Percentiles rank a stretch among this genome's conserved stretches.
Evolutionary conservation across 2,329 filamentous ascomycete genomes (phyloP).

Genomic region (Fusarium paranaense): DNA sequence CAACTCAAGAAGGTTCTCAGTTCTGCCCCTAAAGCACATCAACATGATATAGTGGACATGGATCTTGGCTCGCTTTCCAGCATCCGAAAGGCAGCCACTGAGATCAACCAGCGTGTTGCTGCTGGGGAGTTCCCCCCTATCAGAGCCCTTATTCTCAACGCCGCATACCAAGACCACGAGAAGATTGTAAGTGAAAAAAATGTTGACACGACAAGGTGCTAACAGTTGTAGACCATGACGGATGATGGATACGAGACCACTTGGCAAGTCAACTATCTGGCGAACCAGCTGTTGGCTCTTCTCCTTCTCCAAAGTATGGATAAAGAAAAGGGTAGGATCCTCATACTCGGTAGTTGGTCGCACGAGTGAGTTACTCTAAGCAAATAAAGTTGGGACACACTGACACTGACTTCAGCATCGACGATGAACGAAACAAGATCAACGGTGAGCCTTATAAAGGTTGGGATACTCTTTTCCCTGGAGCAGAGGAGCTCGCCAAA

Average conservation of each 20-base stretch:
- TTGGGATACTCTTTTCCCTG: slow-evolving; percentile 45
- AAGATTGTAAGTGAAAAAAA: slow-evolving; percentile 36
- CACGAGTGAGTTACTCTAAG: slow-evolving; percentile 47
- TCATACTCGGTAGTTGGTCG: slow-evolving; percentile 48
- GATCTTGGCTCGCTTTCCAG: slow-evolving; percentile 47
- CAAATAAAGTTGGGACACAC: background rate
- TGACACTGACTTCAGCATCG: slow-evolving; percentile 39
- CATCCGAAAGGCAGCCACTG: slow-evolving; percentile 42
- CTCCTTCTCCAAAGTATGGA: slow-evolving; percentile 50
- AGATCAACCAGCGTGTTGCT: slow-evolving; percentile 47
- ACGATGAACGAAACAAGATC: slow-evolving; percentile 44
- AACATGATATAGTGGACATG: slow-evolving; percentile 48
- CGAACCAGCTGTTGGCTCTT: slow-evolving; percentile 46
- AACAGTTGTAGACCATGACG: slow-evolving; percentile 41
- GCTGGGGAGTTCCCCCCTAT: slow-evolving; percentile 52
- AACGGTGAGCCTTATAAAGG: slow-evolving; percentile 38
- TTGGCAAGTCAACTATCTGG: slow-evolving; percentile 50
- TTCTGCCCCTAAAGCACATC: slow-evolving; percentile 36
- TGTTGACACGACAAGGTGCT: background rate
- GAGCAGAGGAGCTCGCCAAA: slow-evolving; percentile 47
- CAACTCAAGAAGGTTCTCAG: slow-evolving; percentile 43
- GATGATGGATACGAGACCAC: slow-evolving; percentile 47
- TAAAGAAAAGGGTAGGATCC: slow-evolving; percentile 41
- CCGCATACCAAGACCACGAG: slow-evolving; percentile 44
- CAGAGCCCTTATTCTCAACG: slow-evolving; percentile 53